These are phyloP conservation scores for Chlorella sp. DNA, from an alignment of 139 green algal species.

Conservation along the genomic window DNA sequence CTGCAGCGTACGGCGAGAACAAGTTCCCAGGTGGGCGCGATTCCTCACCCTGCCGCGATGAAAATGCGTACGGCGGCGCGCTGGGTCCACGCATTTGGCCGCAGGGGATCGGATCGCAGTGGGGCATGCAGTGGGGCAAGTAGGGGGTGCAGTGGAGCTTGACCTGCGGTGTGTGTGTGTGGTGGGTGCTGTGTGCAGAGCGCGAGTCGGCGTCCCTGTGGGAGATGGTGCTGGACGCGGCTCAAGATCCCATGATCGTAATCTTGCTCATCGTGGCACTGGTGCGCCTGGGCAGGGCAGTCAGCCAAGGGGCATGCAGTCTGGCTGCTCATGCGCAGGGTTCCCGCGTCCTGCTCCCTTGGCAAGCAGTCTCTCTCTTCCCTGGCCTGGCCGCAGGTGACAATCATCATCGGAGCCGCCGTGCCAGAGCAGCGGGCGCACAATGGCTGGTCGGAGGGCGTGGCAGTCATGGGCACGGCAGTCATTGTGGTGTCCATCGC, in stretches of 20 bases:
- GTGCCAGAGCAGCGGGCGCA: slow-evolving; percentile 69
- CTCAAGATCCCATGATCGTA: slow-evolving; percentile 64
- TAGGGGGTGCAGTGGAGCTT: too few relatives aligned
- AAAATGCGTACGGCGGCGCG: too few relatives aligned
- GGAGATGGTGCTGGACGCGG: slow-evolving; percentile 13
- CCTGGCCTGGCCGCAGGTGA: too few relatives aligned
- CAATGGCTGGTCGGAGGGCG: slow-evolving; percentile 78
- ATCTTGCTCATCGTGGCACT: slow-evolving; percentile 79
- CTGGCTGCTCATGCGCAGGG: too few relatives aligned
- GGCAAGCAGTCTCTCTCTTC: too few relatives aligned
- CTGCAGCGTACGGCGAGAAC: slow-evolving; percentile 18
- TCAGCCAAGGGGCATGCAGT: too few relatives aligned
- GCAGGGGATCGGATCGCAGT: too few relatives aligned
- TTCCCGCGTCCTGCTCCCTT: too few relatives aligned
- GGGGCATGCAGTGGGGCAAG: too few relatives aligned
- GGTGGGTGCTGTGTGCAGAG: too few relatives aligned
- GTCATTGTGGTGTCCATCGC: slow-evolving; percentile 84
- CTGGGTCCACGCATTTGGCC: too few relatives aligned
- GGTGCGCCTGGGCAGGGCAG: slow-evolving; percentile 33
- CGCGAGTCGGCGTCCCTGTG: not conserved
- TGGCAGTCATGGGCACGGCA: slow-evolving; percentile 88
- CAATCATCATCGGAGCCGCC: slow-evolving; percentile 69
- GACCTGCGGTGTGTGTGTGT: too few relatives aligned
- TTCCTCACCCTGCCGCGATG: not conserved
- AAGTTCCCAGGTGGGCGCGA: slow-evolving; percentile 15